Evolutionary conservation across 163 green algal species (phyloP), one percentile per base, ranked within the genome.

Genomic region (Scenedesmus sp.): DNA sequence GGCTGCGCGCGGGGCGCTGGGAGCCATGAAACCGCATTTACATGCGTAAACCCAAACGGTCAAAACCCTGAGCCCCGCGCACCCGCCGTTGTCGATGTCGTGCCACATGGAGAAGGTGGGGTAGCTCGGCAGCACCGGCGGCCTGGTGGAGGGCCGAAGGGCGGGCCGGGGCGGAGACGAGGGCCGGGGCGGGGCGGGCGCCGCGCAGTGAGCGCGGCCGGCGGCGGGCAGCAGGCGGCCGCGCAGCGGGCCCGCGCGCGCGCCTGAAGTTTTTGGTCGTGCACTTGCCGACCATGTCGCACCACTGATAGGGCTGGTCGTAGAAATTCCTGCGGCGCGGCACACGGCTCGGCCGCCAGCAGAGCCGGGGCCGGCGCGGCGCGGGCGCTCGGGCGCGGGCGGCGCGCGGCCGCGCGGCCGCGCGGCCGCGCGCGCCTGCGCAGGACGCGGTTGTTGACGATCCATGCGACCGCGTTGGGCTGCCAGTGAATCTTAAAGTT

Each of bases 401-500:
- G 48, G 48, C 18, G 48, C 18, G 48, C 48, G 18, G 48, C 48
- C 48, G 17, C 18, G 18, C 18, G 17, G 17, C 48, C 48, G 18
- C 15, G 15, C 17, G n/a, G n/a, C n/a, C n/a, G n/a, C n/a, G 9
- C 1, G 11, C 42, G 53, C 63, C 63, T 71, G 17, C 63, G 39
- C 1, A 73, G 44, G n/a, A 73, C 45, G n/a, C 36, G 58, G 36
- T 73, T 73, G 28, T 73, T 73, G 5, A 73, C 63, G 51, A 73
- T 73, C 63, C 63, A 73, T 5, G 36, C 36, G 15, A 73, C 63
- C 48, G 39, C 31, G 63, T 73, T 73, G 11, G 63, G 63, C 44
- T 73, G 63, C 63, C 63, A 73, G 13, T 73, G 33, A 22, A 73
- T 60, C 63, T 73, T 57, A 42, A 73, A 73, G 44, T 73, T 73